Percentiles rank a stretch among this genome's conserved stretches.
These are phyloP conservation scores for Penicillium rolfsii DNA, from an alignment of 2,329 filamentous ascomycete species.

Conservation along the genomic window DNA sequence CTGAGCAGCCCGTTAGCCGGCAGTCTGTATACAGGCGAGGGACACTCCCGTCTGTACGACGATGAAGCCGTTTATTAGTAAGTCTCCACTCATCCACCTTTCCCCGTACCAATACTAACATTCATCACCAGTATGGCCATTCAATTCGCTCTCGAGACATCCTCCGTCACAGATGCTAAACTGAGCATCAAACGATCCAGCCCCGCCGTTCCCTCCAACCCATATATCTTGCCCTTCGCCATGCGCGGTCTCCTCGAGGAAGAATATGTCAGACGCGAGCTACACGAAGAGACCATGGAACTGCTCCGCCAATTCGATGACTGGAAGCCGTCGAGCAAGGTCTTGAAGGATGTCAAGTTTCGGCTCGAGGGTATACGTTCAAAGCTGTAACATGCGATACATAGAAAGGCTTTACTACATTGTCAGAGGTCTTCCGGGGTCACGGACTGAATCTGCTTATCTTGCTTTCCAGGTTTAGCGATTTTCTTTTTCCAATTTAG, in stretches of 20 bases:
- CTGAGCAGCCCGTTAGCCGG: slow-evolving; percentile 86
- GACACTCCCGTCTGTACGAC: slow-evolving; percentile 91
- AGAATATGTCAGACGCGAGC: slow-evolving; percentile 80
- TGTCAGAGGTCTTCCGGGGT: background rate
- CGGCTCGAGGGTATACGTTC: slow-evolving; percentile 88
- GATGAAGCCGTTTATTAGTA: slow-evolving; percentile 82
- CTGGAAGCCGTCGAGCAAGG: slow-evolving; percentile 89
- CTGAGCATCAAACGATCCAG: slow-evolving; percentile 58
- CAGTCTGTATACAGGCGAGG: slow-evolving; percentile 87
- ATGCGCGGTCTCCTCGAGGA: slow-evolving; percentile 94
- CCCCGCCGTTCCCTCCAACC: slow-evolving; percentile 61
- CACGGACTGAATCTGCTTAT: background rate
- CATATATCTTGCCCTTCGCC: slow-evolving; percentile 91
- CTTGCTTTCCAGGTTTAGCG: slow-evolving; percentile 9
- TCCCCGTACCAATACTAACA: slow-evolving; percentile 3
- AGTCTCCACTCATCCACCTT: slow-evolving; percentile 30
- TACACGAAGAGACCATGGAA: slow-evolving; percentile 75
- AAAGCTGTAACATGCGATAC: slow-evolving; percentile 60
- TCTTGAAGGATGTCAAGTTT: slow-evolving; percentile 94
- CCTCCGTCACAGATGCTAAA: slow-evolving; percentile 52
- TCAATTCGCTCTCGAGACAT: slow-evolving; percentile 73
- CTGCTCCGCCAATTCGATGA: slow-evolving; percentile 87
- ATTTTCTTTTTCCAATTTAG: slow-evolving; percentile 4
- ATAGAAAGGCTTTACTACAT: background rate
- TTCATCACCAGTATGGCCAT: slow-evolving; percentile 62